A percentile compares a stretch with the other conserved stretches of the same genome.
Conservation (phyloP, 1,284 basidiomycete species). For the Xerocomus nothofagi region DNA sequence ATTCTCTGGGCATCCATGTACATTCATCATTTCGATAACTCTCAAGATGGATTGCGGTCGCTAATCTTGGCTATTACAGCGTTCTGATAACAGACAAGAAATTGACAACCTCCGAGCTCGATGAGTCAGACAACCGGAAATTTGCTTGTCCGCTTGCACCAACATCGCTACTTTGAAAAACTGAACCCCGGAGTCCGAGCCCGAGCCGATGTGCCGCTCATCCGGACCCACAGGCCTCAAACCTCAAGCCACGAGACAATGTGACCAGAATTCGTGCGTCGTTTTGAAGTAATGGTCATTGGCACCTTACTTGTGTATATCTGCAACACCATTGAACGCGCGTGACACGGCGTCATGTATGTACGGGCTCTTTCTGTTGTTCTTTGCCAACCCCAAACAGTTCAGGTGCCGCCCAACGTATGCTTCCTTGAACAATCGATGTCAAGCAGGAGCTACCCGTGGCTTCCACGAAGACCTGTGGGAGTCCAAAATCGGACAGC, state of each 20-base stretch:
- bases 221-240: constrained; percentile 17
- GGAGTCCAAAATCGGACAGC: constrained; percentile 31
- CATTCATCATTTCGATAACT: too few species aligned
- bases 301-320: constrained; percentile 27
- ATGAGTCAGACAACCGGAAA: constrained; percentile 16
- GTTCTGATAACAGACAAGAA: constrained; percentile 14
- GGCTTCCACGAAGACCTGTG: constrained; percentile 34
- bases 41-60: too few species aligned
- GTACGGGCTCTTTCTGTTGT: background rate
- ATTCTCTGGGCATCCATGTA: too few species aligned
- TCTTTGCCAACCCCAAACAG: constrained; percentile 19
- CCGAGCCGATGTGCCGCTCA: constrained; percentile 8
- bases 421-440: constrained; percentile 28
- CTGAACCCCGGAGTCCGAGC: too few species aligned
- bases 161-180: constrained; percentile 26
- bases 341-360: background rate
- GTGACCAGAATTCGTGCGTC: constrained; percentile 25
- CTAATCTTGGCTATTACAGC: background rate
- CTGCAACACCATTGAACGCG: constrained; percentile 7
- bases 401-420: constrained; percentile 33
- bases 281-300: constrained; percentile 27
- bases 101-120: constrained; percentile 17
- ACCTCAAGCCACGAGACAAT: constrained; percentile 19
- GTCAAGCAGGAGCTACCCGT: constrained; percentile 31
- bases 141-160: constrained; percentile 1